A percentile compares a stretch with the other conserved stretches of the same genome.
Evolutionary conservation across 164 flowering plant genomes (phyloP).

Genomic region (Chloranthus sessilifolius): DNA sequence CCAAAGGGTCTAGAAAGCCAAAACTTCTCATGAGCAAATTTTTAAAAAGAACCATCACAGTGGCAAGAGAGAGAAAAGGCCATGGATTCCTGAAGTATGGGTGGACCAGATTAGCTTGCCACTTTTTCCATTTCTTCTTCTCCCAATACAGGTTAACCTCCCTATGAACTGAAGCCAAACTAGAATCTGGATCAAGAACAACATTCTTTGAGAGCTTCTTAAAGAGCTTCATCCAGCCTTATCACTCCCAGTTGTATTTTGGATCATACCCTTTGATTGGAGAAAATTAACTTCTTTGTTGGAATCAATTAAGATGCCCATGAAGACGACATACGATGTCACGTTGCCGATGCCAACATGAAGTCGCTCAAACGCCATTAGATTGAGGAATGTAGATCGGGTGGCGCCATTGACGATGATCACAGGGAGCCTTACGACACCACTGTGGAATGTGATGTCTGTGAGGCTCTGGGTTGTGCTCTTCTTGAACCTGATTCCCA

Average conservation of each 20-base stretch:
- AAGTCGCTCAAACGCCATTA: slow-evolving; percentile 50
- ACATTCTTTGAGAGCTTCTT: slow-evolving; percentile 41
- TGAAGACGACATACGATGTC: slow-evolving; percentile 46
- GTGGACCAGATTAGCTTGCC: slow-evolving; percentile 50
- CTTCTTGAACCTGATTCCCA: slow-evolving; percentile 42
- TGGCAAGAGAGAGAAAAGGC: slow-evolving; percentile 36
- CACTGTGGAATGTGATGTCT: slow-evolving; percentile 40
- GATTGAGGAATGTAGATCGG: slow-evolving; percentile 41
- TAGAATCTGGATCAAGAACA: slow-evolving; percentile 34
- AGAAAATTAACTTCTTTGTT: slow-evolving; percentile 40
- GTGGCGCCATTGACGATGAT: slow-evolving; percentile 41
- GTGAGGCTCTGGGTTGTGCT: slow-evolving; percentile 30
- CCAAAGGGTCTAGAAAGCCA: no score
- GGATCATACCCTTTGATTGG: slow-evolving; percentile 38
- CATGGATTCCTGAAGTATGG: slow-evolving; percentile 57
- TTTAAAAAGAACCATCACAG: neutral
- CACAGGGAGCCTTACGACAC: slow-evolving; percentile 39
- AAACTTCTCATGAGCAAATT: neutral
- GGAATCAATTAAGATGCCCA: slow-evolving; percentile 52
- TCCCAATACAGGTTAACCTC: slow-evolving; percentile 33
- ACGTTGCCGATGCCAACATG: slow-evolving; percentile 50
- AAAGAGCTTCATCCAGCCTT: slow-evolving; percentile 50
- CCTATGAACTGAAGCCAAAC: slow-evolving; percentile 25
- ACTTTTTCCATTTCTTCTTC: slow-evolving; percentile 35
- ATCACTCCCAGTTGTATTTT: slow-evolving; percentile 49